A percentile compares a stretch with the other conserved stretches of the same genome.
Evolutionary conservation across 306 rosid genomes (phyloP).

Genomic region (Quercus suber): DNA sequence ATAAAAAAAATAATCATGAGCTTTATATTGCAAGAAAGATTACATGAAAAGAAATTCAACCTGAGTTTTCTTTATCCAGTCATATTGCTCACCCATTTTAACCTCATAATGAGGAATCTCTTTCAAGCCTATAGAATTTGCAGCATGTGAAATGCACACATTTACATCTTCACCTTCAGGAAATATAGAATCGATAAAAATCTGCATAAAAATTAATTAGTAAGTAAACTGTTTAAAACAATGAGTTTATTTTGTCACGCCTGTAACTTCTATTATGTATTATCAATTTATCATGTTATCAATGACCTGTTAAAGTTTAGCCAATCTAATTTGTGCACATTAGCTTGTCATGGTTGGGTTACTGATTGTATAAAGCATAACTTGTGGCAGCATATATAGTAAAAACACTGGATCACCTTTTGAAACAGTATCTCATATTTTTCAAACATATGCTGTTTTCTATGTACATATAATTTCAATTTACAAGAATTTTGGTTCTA

Average conservation of each 20-base stretch:
- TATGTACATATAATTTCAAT: no score
- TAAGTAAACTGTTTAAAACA: slow-evolving; percentile 2
- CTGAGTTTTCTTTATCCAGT: slow-evolving; percentile 77
- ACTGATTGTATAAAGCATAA: neutral
- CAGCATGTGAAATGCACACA: slow-evolving; percentile 60
- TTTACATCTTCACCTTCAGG: slow-evolving; percentile 57
- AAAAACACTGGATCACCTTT: neutral
- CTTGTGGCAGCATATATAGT: neutral
- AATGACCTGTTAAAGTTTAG: neutral
- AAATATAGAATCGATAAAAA: slow-evolving; percentile 63
- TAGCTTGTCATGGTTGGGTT: neutral
- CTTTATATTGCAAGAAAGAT: neutral
- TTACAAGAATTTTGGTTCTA: no score
- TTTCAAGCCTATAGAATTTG: slow-evolving; percentile 79
- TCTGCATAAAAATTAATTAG: slow-evolving; percentile 36
- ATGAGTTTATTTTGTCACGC: neutral
- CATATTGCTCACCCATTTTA: slow-evolving; percentile 52
- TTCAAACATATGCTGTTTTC: no score
- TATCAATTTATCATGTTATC: neutral
- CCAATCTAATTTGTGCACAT: neutral
- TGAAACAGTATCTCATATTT: no score
- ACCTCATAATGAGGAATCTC: slow-evolving; percentile 66
- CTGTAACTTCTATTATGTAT: neutral
- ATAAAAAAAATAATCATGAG: neutral
- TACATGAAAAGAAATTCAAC: slow-evolving; percentile 32